A percentile compares a stretch with the other conserved stretches of the same genome.
phyloP scores from a whole-genome alignment of 805 yeast species.

The Saccharomyces mikatae region DNA sequence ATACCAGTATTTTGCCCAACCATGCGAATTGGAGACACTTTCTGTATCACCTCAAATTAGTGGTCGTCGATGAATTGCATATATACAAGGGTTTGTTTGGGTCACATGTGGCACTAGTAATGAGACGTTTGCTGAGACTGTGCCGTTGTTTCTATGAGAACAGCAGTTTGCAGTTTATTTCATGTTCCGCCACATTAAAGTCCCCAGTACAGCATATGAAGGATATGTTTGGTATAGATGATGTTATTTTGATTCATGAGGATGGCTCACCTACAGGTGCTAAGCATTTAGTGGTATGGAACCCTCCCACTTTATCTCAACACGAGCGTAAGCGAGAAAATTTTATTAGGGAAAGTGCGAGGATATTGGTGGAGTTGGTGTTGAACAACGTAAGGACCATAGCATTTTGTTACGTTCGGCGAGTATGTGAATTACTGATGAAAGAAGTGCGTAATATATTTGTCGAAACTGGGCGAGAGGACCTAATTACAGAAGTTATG shows the following conservation, averaged over 20 bases:
- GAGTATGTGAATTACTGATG: slow-evolving; percentile 80
- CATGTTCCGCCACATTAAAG: slow-evolving; percentile 89
- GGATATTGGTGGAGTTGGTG: slow-evolving; percentile 58
- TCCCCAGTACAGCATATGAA: slow-evolving; percentile 68
- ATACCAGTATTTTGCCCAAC: slow-evolving; percentile 73
- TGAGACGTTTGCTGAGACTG: slow-evolving; percentile 70
- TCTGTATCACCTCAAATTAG: slow-evolving; percentile 53
- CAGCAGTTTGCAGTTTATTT: slow-evolving; percentile 52
- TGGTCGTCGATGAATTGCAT: slow-evolving; percentile 82
- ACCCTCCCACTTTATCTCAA: slow-evolving; percentile 65
- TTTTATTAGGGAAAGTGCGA: slow-evolving; percentile 70
- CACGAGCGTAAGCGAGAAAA: slow-evolving; percentile 52
- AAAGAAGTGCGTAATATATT: slow-evolving; percentile 63
- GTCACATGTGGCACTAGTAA: slow-evolving; percentile 76
- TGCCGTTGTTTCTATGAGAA: slow-evolving; percentile 32
- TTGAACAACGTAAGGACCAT: slow-evolving; percentile 65
- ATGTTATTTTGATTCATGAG: slow-evolving; percentile 48
- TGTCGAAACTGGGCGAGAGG: slow-evolving; percentile 36
- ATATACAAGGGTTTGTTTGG: slow-evolving; percentile 89
- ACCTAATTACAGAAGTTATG: slow-evolving; percentile 61
- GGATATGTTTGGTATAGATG: slow-evolving; percentile 60
- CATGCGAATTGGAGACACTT: slow-evolving; percentile 69
- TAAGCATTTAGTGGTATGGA: slow-evolving; percentile 73
- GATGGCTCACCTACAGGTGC: slow-evolving; percentile 90
- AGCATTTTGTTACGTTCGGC: slow-evolving; percentile 81